phyloP scores from a whole-genome alignment of 768 basidiomycete genomes.

The Asterophora parasitica region DNA sequence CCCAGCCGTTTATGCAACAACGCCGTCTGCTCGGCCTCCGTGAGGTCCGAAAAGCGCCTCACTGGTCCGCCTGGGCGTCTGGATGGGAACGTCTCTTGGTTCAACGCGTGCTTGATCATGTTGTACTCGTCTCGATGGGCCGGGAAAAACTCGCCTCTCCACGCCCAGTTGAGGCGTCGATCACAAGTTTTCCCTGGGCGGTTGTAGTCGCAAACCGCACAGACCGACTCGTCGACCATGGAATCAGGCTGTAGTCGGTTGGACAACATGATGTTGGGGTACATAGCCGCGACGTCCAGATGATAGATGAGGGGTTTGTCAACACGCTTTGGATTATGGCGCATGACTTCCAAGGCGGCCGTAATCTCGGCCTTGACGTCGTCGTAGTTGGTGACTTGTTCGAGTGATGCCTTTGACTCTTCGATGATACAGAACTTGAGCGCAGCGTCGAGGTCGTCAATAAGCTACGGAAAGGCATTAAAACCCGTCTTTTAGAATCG shows the following conservation, averaged over 20 bases:
- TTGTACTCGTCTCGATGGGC: conserved; percentile 96
- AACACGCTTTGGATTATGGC: conserved; percentile 81
- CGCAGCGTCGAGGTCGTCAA: conserved; percentile 91
- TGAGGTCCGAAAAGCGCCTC: conserved; percentile 79
- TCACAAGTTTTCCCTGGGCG: conserved; percentile 95
- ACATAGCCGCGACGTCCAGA: conserved; percentile 99
- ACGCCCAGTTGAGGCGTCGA: conserved; percentile 92
- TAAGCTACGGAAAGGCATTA: conserved; percentile 53
- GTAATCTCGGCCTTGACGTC: conserved; percentile 82
- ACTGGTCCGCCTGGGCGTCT: conserved; percentile 68
- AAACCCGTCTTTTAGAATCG: background rate
- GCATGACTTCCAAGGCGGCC: conserved; percentile 77
- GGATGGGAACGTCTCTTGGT: conserved; percentile 89
- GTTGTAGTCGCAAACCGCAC: conserved; percentile 98
- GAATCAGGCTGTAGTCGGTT: conserved; percentile 98
- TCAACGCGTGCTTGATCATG: conserved; percentile 96
- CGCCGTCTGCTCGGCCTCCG: conserved; percentile 82
- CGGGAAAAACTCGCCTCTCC: conserved; percentile 98
- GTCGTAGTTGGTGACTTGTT: conserved; percentile 90
- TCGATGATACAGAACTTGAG: conserved; percentile 83
- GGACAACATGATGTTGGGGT: conserved; percentile 99
- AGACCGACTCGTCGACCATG: conserved; percentile 92
- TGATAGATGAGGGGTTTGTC: conserved; percentile 98
- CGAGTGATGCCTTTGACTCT: conserved; percentile 75
- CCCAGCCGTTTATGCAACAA: conserved; percentile 94